A percentile compares a stretch with the other conserved stretches of the same genome.
Evolutionary conservation across 768 basidiomycete species (phyloP).

Genomic region (Termitomyces sp.): DNA sequence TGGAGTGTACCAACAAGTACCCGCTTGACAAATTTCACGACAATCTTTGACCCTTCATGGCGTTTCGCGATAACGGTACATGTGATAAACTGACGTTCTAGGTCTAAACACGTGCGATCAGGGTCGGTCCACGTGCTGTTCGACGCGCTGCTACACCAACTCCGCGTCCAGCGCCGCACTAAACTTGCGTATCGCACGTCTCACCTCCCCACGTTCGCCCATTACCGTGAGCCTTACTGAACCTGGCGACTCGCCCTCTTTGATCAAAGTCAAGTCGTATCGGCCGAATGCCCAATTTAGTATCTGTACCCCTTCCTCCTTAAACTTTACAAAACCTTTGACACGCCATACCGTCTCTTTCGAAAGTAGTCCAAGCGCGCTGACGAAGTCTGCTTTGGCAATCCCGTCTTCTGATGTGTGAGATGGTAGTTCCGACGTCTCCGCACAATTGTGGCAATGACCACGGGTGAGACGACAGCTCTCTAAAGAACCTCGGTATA

Average conservation of each 20-base stretch:
- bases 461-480: neutral
- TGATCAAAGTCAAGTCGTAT: slow-evolving; percentile 48
- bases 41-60: slow-evolving; percentile 5
- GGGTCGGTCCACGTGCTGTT: neutral
- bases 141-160: slow-evolving; percentile 14
- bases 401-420: slow-evolving; percentile 19
- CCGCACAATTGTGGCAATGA: slow-evolving; percentile 9
- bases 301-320: slow-evolving; percentile 39
- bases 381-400: slow-evolving; percentile 31
- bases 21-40: slow-evolving; percentile 7
- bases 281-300: slow-evolving; percentile 95
- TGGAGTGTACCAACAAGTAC: neutral
- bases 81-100: slow-evolving; percentile 13
- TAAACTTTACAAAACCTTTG: slow-evolving; percentile 76
- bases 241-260: slow-evolving; percentile 22
- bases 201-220: slow-evolving; percentile 84
- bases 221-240: slow-evolving; percentile 75
- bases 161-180: slow-evolving; percentile 36
- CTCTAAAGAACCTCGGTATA: slow-evolving; percentile 39
- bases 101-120: slow-evolving; percentile 47
- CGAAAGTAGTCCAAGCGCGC: slow-evolving; percentile 45
- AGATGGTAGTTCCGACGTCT: neutral
- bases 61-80: slow-evolving; percentile 61
- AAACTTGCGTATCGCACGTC: slow-evolving; percentile 48
- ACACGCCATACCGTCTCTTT: slow-evolving; percentile 76